Percentiles rank a stretch among this genome's conserved stretches.
These are phyloP conservation scores for Euphorbia schlechtendalii DNA, from an alignment of 441 rosid species.

Conservation along the genomic window DNA sequence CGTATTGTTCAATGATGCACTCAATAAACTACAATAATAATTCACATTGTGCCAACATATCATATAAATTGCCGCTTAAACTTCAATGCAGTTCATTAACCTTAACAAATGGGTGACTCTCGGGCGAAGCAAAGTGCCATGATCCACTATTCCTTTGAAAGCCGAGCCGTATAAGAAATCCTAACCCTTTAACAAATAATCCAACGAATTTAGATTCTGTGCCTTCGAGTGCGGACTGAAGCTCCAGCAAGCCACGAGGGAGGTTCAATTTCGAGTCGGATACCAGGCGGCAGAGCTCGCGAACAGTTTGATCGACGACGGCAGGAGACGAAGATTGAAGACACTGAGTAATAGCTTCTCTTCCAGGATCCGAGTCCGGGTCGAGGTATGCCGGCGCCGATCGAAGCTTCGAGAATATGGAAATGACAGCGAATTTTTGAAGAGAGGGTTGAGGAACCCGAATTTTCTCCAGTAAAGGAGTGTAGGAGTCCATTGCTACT, in stretches of 20 bases:
- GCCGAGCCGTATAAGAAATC: constrained; percentile 51
- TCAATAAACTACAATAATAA: background rate
- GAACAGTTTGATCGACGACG: constrained; percentile 79
- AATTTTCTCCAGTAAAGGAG: constrained; percentile 59
- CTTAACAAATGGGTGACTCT: constrained; percentile 75
- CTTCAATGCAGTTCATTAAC: constrained; percentile 25
- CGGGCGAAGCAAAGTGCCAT: constrained; percentile 43
- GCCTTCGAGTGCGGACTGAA: constrained; percentile 79
- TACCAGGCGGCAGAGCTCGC: constrained; percentile 75
- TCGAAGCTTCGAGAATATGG: constrained; percentile 74
- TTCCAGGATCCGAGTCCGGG: constrained; percentile 54
- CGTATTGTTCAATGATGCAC: constrained; percentile 6
- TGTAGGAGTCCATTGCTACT: constrained; percentile 49
- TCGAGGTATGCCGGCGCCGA: constrained; percentile 41
- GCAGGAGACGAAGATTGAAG: constrained; percentile 54
- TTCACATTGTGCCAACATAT: background rate
- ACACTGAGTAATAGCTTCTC: constrained; percentile 57
- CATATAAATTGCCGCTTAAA: background rate
- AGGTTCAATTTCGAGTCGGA: constrained; percentile 46
- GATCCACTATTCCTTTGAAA: constrained; percentile 41
- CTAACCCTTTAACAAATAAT: constrained; percentile 62
- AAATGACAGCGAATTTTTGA: constrained; percentile 69
- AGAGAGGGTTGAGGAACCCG: constrained; percentile 78
- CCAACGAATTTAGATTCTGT: constrained; percentile 45
- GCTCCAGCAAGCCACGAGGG: constrained; percentile 56